Evolutionary conservation across 306 rosid genomes (phyloP), one percentile per base, ranked within the genome.

Genomic region (Prunus dulcis): DNA sequence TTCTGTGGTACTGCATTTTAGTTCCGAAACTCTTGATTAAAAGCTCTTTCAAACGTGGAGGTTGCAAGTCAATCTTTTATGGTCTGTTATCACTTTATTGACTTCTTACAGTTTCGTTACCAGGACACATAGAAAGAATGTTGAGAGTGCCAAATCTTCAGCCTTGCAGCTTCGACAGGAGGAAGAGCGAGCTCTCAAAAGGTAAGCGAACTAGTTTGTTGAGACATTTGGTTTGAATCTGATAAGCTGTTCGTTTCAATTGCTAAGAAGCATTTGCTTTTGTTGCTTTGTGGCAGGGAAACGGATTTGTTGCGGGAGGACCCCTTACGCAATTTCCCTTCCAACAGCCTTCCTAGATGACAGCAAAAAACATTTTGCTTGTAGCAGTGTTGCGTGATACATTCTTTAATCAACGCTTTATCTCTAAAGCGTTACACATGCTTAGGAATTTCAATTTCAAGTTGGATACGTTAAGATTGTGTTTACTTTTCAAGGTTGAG

Each of bases 321-420:
- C 58, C 98, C 98, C 68, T 77, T 94, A n/a, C 94, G 94, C 71
- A 86, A 94, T 69, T 94, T 94, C 38, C 97, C 93, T 57, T 83
- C 80, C 30, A 83, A 49, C 85, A 90, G 92, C 73, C 90, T 93
- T 43, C 97, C 98, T 20, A 87, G 97, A 86, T 90, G 85, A 84
- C 50, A 6, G 38, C 52, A 11, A 15, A 34, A 64, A 64, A 46
- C 51, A 64, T 15, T 12, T 38, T 41, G 53, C 41, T 22, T 20
- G 55, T 46, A 22, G 30, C 20, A 53, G 65, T 57, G 55, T 6
- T 72, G 10, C 4, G 20, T 72, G 47, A 58, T 46, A 15, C 57
- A 30, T 52, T 71, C 50, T 14, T 34, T 11, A 52, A n/a, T 72
- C 76, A 38, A 72, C 34, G 60, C 38, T 72, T 8, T 23, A 68